A percentile compares a stretch with the other conserved stretches of the same genome.
These are phyloP conservation scores for Lactarius quietus DNA, from an alignment of 768 basidiomycete species.

Conservation along the genomic window DNA sequence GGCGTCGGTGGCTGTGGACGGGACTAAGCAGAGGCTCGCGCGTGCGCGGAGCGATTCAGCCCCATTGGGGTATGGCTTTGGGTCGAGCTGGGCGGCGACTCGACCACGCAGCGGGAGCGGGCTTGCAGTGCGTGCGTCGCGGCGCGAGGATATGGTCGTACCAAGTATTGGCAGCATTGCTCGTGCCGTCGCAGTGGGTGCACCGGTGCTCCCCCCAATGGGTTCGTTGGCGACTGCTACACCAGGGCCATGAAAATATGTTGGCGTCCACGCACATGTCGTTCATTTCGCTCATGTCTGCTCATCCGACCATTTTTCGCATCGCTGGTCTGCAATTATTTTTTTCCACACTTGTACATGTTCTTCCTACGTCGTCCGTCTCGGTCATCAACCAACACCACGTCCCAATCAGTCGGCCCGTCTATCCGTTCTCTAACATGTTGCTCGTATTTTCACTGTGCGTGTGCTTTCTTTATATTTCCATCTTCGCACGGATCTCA, in stretches of 20 bases:
- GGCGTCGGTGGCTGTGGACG: constrained; percentile 19
- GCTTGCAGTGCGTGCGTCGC: constrained; percentile 29
- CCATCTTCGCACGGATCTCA: not conserved
- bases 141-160: constrained; percentile 23
- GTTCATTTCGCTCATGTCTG: not conserved
- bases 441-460: not conserved
- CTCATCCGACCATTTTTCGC: not conserved
- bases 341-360: not conserved
- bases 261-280: not conserved
- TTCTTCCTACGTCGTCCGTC: not conserved
- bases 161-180: constrained; percentile 24
- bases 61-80: constrained; percentile 51
- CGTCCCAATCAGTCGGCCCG: not conserved
- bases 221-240: constrained; percentile 19
- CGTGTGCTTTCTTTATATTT: constrained; percentile 10
- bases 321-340: not conserved
- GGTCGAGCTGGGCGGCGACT: constrained; percentile 34
- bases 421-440: not conserved
- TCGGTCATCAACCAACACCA: not conserved
- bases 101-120: constrained; percentile 39
- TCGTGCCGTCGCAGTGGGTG: constrained; percentile 10
- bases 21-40: constrained; percentile 41
- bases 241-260: constrained; percentile 17
- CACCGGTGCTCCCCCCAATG: constrained; percentile 17
- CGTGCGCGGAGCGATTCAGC: constrained; percentile 69